Evolutionary conservation across 805 yeast genomes (phyloP), one percentile per base, ranked within the genome.

Genomic region (Suhomyces canberraensis): DNA sequence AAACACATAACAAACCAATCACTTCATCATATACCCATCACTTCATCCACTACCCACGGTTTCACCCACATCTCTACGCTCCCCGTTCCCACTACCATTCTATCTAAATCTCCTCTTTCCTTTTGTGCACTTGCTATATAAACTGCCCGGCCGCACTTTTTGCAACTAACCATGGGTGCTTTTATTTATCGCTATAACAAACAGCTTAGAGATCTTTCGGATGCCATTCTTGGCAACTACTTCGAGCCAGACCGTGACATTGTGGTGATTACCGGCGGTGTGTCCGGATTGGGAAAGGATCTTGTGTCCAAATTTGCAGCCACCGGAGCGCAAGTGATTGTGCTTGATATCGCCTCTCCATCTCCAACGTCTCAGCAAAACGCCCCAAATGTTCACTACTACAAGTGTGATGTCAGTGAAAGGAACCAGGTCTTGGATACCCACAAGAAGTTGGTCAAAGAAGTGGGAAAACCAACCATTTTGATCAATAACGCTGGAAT

Each of bases 401-500:
- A 71, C 44, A 43, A 61, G 31, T 86, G 95, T 57, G 95, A 91
- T 58, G 85, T 91, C 3, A 66, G 88, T 31, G 57, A 75, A 35
- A 44, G 69, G 13, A 52, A 56, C 2, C 68, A 73, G 14, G 72
- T 89, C 5, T 47, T 55, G 15, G 50, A 51, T 3, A 52, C 68
- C 25, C 71, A 73, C 4, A 51, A 52, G 5, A 39, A 31, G 8
- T 75, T 89, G 20, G 51, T 50, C 22, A 32, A 51, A n/a, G 71
- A 70, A 21, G 50, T 76, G 29, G 95, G 95, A 0, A 47, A 47
- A 0, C 81, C 85, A 1, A 74, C 89, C 0, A 69, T 89, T 1
- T 60, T 91, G 11, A 73, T 91, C 34, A 90, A 90, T 58, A 90
- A 91, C 56, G 98, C 97, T 0, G 98, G 87, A 0, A 73, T 88